phyloP scores from a whole-genome alignment of 768 basidiomycete genomes.

The Hemileccinum rubropunctum region DNA sequence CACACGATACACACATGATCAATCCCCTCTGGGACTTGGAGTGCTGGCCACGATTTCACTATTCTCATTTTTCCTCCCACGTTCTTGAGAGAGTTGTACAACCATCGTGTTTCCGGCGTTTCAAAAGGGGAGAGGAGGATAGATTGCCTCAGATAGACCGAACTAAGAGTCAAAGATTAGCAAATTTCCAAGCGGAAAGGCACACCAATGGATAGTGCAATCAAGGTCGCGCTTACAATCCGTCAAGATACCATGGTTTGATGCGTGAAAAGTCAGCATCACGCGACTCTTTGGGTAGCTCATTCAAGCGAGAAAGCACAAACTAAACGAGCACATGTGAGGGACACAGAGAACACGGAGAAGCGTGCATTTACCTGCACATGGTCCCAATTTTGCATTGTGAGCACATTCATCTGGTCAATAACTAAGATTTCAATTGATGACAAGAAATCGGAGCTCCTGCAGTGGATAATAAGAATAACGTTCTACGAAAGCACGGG shows the following conservation, averaged over 20 bases:
- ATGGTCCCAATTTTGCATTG: conserved; percentile 99
- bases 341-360: neutral
- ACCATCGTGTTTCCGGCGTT: conserved; percentile 79
- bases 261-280: conserved; percentile 95
- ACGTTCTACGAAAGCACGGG: neutral
- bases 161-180: conserved; percentile 41
- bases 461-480: conserved; percentile 27
- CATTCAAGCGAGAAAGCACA: conserved; percentile 80
- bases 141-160: conserved; percentile 84
- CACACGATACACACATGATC: conserved; percentile 55
- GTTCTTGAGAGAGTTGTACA: conserved; percentile 83
- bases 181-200: conserved; percentile 44
- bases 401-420: conserved; percentile 89
- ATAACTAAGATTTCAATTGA: conserved; percentile 90
- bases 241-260: conserved; percentile 97
- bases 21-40: conserved; percentile 80
- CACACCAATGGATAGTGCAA: conserved; percentile 75
- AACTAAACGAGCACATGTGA: conserved; percentile 49
- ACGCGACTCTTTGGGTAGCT: conserved; percentile 89
- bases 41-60: conserved; percentile 65
- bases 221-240: conserved; percentile 60
- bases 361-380: conserved; percentile 60
- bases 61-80: conserved; percentile 79
- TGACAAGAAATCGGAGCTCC: conserved; percentile 86
- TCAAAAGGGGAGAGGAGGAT: conserved; percentile 86